Evolutionary conservation across 2,329 filamentous ascomycete species (phyloP), one percentile per base, ranked within the genome.

Genomic region (Neofusicoccum parvum): DNA sequence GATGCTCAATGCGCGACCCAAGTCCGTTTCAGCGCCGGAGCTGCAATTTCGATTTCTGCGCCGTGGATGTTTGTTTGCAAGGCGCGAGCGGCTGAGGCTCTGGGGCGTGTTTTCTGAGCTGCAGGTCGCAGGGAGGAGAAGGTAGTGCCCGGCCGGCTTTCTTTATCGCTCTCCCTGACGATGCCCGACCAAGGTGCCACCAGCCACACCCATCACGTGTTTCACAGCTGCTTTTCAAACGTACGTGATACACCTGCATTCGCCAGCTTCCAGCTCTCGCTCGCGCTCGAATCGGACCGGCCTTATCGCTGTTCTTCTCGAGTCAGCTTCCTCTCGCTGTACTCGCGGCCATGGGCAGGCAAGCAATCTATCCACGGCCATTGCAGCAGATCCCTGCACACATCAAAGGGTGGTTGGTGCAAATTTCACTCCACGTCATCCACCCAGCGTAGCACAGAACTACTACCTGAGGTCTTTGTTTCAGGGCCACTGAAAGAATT

Each of bases 151-250:
- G 17, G 27, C n/a, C 41, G 48, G 56, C 56, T 37, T 58, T 60
- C 56, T 60, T 60, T 60, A 60, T 39, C 45, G 41, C 32, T 20
- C 27, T 36, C 56, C 27, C 56, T 37, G 50, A 5, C 11, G 43
- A 14, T n/a, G n/a, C 36, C 36, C 17, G 7, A 36, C 14, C 39
- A 39, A 37, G 27, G 27, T 32, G 27, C 32, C 32, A 36, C 36
- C 20, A 59, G 54, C 54, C 41, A 46, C 56, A 36, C n/a, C 56
- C 41, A 60, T 60, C 56, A 60, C 56, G 56, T 60, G 56, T 60
- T 60, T 48, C 56, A 36, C 27, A 12, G 4, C 14, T 20, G 14
- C 27, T 15, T n/a, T 27, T 60, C 56, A 60, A 60, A 60, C 56
- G 20, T 12, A 49, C 11, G 9, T 60, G 56, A 37, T 17, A 60